Conservation (phyloP, 176 grass and related monocot species). For the bread wheat (Triticum aestivum) region DNA sequence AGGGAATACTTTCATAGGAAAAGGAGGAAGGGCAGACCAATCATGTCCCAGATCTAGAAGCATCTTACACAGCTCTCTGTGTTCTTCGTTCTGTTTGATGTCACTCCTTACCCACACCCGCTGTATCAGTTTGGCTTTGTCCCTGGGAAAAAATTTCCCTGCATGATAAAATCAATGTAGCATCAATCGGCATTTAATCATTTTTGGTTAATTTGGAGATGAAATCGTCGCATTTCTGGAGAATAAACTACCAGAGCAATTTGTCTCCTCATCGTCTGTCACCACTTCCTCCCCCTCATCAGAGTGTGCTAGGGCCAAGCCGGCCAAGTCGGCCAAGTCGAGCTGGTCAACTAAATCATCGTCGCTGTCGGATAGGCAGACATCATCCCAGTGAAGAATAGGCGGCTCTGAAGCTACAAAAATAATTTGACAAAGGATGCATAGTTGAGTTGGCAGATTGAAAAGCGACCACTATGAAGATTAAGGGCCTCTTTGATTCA, state of each 20-base stretch:
- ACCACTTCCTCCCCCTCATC: neutral
- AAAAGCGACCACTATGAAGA: neutral
- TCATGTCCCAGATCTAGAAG: neutral
- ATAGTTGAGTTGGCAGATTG: neutral
- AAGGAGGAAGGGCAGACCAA: neutral
- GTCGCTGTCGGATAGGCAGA: neutral
- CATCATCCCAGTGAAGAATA: neutral
- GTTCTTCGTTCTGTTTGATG: neutral
- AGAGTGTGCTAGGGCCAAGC: neutral
- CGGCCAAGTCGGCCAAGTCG: neutral
- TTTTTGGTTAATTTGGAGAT: neutral
- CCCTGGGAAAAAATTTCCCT: neutral
- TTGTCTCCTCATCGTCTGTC: neutral
- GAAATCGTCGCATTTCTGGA: neutral
- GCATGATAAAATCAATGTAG: slow-evolving; percentile 4
- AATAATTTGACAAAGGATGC: neutral
- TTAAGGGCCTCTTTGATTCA: neutral
- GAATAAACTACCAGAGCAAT: neutral
- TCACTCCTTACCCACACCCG: neutral
- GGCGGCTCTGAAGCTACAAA: neutral
- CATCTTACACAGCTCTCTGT: neutral
- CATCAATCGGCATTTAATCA: neutral
- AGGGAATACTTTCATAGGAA: neutral
- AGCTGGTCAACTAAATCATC: neutral
- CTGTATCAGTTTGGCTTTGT: neutral